A percentile compares a stretch with the other conserved stretches of the same genome.
phyloP scores from a whole-genome alignment of 768 basidiomycete genomes.

The Tremella fuciformis region DNA sequence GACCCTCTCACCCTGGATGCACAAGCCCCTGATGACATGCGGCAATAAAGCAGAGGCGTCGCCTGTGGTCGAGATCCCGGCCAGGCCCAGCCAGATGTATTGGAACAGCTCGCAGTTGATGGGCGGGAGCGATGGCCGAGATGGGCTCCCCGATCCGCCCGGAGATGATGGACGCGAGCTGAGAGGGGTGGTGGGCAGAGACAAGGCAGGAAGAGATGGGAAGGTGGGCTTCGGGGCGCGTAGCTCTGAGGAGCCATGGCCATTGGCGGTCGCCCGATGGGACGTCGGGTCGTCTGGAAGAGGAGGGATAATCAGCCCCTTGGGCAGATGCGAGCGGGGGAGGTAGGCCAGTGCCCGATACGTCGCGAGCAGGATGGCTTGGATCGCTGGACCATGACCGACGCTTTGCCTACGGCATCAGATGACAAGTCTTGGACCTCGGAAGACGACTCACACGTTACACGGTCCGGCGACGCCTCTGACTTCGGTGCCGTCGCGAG shows the following conservation, averaged over 20 bases:
- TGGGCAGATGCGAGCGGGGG: slow-evolving; percentile 22
- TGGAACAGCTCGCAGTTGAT: slow-evolving; percentile 30
- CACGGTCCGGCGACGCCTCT: slow-evolving; percentile 41
- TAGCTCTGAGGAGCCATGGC: neutral
- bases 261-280: no score
- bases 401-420: slow-evolving; percentile 12
- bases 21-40: slow-evolving; percentile 23
- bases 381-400: slow-evolving; percentile 28
- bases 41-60: slow-evolving; percentile 32
- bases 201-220: slow-evolving; percentile 5
- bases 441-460: slow-evolving; percentile 40
- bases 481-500: slow-evolving; percentile 26
- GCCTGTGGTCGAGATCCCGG: slow-evolving; percentile 27
- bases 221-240: neutral
- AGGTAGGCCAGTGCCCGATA: slow-evolving; percentile 37
- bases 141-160: neutral
- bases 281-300: neutral
- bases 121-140: slow-evolving; percentile 14
- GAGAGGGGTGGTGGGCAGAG: slow-evolving; percentile 10
- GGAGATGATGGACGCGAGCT: slow-evolving; percentile 13
- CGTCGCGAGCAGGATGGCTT: slow-evolving; percentile 36
- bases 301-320: slow-evolving; percentile 4
- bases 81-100: slow-evolving; percentile 46
- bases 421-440: neutral
- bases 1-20: slow-evolving; percentile 14